phyloP scores from a whole-genome alignment of 139 green algal species.

The Dunaliella primolecta region DNA sequence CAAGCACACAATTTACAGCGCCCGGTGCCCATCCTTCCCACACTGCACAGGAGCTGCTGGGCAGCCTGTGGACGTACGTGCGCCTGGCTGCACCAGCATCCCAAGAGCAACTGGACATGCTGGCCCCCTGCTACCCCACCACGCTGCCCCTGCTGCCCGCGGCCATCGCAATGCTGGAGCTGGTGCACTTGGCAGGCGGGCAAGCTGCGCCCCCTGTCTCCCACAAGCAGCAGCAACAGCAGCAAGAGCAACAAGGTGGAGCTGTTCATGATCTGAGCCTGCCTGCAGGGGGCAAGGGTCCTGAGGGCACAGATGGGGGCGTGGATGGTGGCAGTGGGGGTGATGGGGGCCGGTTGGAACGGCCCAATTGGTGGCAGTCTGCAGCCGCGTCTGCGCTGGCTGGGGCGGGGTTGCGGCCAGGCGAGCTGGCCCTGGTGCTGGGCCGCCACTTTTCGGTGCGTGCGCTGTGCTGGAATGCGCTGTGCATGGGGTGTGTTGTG shows the following conservation, averaged over 20 bases:
- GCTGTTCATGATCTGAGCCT: no score
- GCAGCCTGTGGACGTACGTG: slow-evolving; percentile 69
- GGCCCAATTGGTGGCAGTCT: slow-evolving; percentile 11
- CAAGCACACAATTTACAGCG: no score
- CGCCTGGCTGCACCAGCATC: slow-evolving; percentile 48
- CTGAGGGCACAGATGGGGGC: background rate
- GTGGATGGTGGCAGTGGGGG: background rate
- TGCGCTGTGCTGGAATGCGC: slow-evolving; percentile 82
- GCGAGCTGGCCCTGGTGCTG: slow-evolving; percentile 57
- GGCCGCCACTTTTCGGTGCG: slow-evolving; percentile 66
- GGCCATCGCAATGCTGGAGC: slow-evolving; percentile 52
- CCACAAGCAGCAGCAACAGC: slow-evolving; percentile 20
- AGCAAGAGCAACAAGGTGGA: background rate
- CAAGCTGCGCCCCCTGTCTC: slow-evolving; percentile 15
- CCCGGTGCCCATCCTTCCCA: no score
- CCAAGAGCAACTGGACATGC: slow-evolving; percentile 73
- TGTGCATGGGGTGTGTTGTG: slow-evolving; percentile 62
- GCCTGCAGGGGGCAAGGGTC: background rate
- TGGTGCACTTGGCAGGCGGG: slow-evolving; percentile 53
- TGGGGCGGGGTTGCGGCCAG: slow-evolving; percentile 41
- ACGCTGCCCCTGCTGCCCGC: slow-evolving; percentile 66
- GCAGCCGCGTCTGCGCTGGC: slow-evolving; percentile 39
- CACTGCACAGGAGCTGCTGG: slow-evolving; percentile 78
- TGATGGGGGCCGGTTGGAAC: background rate
- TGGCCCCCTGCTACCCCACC: slow-evolving; percentile 55